phyloP scores from a whole-genome alignment of 345 rosid genomes.

The Citrus sinensis region DNA sequence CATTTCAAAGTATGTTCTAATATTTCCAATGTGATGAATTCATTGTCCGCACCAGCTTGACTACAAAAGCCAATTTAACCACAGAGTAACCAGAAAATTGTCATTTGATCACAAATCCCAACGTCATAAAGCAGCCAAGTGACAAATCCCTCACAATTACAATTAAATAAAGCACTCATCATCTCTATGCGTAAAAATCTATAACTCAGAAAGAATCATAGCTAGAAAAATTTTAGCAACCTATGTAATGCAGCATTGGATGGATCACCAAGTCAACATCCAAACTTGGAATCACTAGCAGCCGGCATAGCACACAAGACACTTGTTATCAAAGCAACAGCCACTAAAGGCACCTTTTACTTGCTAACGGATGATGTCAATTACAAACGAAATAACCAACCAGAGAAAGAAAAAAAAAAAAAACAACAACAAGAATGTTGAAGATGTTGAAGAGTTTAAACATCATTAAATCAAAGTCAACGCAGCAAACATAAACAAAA shows the following conservation, averaged over 20 bases:
- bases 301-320: not conserved
- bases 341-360: not conserved
- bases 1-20: not conserved
- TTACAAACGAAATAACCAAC: not conserved
- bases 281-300: slow-evolving; percentile 3
- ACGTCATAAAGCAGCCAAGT: not conserved
- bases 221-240: not conserved
- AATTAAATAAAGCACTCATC: not conserved
- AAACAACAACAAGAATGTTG: not conserved
- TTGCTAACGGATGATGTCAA: not conserved
- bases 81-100: not conserved
- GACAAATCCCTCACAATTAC: not conserved
- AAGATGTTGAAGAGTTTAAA: not conserved
- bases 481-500: slow-evolving; percentile 2
- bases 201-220: not conserved
- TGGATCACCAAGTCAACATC: slow-evolving; percentile 6
- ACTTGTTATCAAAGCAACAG: not conserved
- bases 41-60: not conserved
- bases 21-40: not conserved
- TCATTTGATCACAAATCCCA: too few species aligned
- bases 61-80: not conserved
- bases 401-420: too few species aligned
- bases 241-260: not conserved
- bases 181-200: not conserved
- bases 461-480: not conserved